Evolutionary conservation across 148 eudicot genomes (phyloP), one percentile per base, ranked within the genome.

Genomic region (Mesembryanthemum crystallinum): DNA sequence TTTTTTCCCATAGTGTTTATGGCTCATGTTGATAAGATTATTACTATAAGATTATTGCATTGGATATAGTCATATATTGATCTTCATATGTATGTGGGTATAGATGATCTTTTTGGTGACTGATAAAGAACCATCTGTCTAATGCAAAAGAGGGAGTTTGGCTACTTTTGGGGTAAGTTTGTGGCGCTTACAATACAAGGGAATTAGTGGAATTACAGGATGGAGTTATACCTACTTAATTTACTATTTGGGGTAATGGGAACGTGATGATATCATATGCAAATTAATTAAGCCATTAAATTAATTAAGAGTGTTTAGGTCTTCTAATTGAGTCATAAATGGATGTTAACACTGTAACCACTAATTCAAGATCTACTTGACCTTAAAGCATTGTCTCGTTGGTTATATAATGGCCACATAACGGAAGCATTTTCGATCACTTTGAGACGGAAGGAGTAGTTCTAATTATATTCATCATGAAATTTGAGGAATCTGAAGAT

Each of bases 121-220:
- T 12, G 29, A 28, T 28, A 30, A 62, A 30, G 7, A 10, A 29
- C 18, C 42, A 64, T 64, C 12, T 33, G 3, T 65, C 1, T 15
- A 17, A 37, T 33, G 69, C 27, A 23, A 39, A 23, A n/a, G 45
- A n/a, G 45, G 7, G 42, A 35, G 14, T 65, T 21, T 35, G 69
- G 58, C 58, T 54, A 21, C 58, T 54, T 54, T 54, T 54, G 21
- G 58, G 7, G 13, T 21, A 54, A 4, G 10, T 54, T 54, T 54
- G 21, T 4, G 18, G 25, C 7, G n/a, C 25, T 57, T 57, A 21
- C 27, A 57, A 57, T 23, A 57, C 1, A n/a, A 57, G 27, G 21
- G 58, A 32, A 64, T 64, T 32, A 64, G 71, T 75, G 77, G 71
- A 63, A 64, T 74, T 32, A 49, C 61, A 64, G 54, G 76, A 27